These are phyloP conservation scores for Tephrocybe sp. DNA, from an alignment of 768 basidiomycete species.

Conservation along the genomic window DNA sequence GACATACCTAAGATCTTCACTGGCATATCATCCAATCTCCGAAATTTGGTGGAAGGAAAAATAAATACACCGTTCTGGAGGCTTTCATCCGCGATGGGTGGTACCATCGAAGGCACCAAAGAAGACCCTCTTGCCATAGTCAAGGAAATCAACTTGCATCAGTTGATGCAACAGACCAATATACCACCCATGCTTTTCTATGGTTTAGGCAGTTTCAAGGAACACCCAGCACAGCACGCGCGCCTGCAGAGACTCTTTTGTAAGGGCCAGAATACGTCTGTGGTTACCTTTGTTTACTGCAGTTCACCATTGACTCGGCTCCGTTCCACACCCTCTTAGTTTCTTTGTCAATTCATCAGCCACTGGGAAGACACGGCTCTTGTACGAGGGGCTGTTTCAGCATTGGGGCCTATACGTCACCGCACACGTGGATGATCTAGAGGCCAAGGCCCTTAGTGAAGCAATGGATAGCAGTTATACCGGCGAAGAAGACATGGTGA, in stretches of 20 bases:
- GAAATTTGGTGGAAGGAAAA: neutral
- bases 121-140: no score
- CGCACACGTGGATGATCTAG: conserved; percentile 1
- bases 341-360: conserved; percentile 6
- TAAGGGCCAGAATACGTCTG: neutral
- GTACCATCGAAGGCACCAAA: no score
- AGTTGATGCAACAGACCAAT: no score
- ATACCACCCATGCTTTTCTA: conserved; percentile 4
- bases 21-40: no score
- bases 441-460: neutral
- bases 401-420: no score
- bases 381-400: neutral
- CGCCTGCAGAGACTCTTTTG: neutral
- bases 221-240: neutral
- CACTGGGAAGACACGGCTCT: conserved; percentile 1
- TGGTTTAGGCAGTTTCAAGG: neutral
- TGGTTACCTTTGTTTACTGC: neutral
- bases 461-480: no score
- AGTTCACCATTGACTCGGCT: neutral
- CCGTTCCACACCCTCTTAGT: neutral
- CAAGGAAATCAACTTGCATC: no score
- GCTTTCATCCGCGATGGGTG: neutral
- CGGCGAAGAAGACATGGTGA: neutral
- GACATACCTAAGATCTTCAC: neutral
- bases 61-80: neutral